Conservation (phyloP, 169 alveolate species). For the Plasmodium sp. region DNA sequence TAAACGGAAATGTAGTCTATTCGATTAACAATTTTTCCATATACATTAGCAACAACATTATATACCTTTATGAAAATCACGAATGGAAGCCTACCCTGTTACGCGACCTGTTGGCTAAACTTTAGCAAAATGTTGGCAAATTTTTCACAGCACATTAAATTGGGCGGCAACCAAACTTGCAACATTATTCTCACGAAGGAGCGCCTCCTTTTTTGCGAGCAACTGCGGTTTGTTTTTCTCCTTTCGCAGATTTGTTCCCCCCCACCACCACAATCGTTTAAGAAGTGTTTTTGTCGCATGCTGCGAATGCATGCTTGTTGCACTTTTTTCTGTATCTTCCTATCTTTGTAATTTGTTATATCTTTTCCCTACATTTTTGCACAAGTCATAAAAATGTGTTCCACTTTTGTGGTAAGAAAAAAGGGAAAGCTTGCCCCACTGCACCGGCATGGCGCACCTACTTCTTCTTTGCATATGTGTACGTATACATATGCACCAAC, state of each 20-base stretch:
- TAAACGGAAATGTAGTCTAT: constrained; percentile 46
- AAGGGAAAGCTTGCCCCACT: neutral
- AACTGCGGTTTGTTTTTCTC: neutral
- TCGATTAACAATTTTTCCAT: constrained; percentile 57
- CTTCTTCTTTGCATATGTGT: neutral
- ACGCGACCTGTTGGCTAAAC: constrained; percentile 19
- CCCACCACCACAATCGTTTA: neutral
- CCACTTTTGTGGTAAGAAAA: neutral
- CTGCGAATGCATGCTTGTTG: neutral
- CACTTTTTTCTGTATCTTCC: neutral
- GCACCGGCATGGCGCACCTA: neutral
- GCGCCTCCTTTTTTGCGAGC: neutral
- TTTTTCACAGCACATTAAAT: neutral
- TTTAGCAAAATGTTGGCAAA: constrained; percentile 6
- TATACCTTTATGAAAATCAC: constrained; percentile 31
- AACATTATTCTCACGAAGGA: neutral
- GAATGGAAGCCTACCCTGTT: constrained; percentile 60
- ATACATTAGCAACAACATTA: constrained; percentile 61
- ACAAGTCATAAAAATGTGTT: neutral
- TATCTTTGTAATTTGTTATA: neutral
- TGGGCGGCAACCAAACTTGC: neutral
- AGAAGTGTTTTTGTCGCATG: neutral
- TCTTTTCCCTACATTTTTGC: neutral
- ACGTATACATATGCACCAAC: neutral
- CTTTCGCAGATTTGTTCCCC: neutral